phyloP scores from a whole-genome alignment of 176 grass and related monocot genomes.

The Oryza australiensis region DNA sequence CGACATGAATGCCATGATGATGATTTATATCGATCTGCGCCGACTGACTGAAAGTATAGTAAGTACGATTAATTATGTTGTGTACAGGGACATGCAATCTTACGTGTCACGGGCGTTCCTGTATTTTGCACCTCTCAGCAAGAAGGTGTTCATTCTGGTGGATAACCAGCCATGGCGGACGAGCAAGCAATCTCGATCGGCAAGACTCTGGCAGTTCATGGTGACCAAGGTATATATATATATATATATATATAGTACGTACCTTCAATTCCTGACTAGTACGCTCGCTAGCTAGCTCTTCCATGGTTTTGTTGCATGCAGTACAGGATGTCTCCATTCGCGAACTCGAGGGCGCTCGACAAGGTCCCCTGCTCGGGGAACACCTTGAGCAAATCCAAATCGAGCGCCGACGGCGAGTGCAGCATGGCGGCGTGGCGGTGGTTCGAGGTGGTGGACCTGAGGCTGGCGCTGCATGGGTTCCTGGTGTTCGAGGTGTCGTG shows the following conservation, averaged over 20 bases:
- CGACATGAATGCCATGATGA: too few species aligned
- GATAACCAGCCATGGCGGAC: slow-evolving; percentile 89
- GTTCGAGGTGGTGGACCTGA: slow-evolving; percentile 52
- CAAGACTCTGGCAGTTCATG: slow-evolving; percentile 92
- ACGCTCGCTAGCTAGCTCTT: too few species aligned
- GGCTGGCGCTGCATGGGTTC: slow-evolving; percentile 64
- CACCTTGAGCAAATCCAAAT: too few species aligned
- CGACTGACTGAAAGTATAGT: too few species aligned
- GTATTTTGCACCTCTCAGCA: slow-evolving; percentile 70
- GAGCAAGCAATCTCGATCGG: slow-evolving; percentile 59
- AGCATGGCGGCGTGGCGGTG: slow-evolving; percentile 40
- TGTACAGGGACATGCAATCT: slow-evolving; percentile 75
- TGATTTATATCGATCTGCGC: too few species aligned
- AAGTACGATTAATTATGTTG: not conserved
- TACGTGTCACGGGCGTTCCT: slow-evolving; percentile 81
- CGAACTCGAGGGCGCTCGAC: slow-evolving; percentile 45
- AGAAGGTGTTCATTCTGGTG: slow-evolving; percentile 83
- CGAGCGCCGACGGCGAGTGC: not conserved
- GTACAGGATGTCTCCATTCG: slow-evolving; percentile 95
- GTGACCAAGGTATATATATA: slow-evolving; percentile 72
- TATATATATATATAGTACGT: too few species aligned
- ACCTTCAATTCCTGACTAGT: too few species aligned
- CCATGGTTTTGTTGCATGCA: too few species aligned
- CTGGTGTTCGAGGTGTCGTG: slow-evolving; percentile 90
- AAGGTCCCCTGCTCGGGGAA: not conserved